These are phyloP conservation scores for Colletotrichum viniferum DNA, from an alignment of 2,329 filamentous ascomycete genomes.

Conservation along the genomic window DNA sequence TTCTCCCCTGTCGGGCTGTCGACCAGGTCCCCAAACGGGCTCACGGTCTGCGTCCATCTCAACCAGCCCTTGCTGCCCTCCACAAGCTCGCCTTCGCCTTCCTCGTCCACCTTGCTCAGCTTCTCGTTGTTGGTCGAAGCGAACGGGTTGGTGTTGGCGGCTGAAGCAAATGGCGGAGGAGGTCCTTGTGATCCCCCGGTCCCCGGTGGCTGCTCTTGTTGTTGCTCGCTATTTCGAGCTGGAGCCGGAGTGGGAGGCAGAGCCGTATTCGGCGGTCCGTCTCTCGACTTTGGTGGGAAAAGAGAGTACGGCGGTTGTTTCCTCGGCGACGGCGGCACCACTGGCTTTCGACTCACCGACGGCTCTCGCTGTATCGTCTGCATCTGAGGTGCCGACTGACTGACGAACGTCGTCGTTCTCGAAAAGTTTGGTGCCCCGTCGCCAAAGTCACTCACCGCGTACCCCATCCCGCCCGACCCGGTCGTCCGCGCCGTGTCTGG, in stretches of 20 bases:
- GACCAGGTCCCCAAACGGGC: conserved; percentile 36
- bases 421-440: conserved; percentile 13
- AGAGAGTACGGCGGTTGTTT: conserved; percentile 2
- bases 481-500: conserved; percentile 21
- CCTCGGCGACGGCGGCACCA: conserved; percentile 5
- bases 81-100: conserved; percentile 13
- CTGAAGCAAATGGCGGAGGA: not conserved
- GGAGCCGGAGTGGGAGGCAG: not conserved
- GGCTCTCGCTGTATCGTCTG: not conserved
- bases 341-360: not conserved
- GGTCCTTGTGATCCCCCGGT: not conserved
- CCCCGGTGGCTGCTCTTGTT: not conserved
- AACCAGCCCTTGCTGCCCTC: conserved; percentile 32
- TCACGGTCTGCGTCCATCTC: conserved; percentile 32
- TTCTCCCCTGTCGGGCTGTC: conserved; percentile 11
- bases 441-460: conserved; percentile 1
- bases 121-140: not conserved
- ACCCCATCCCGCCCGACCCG: not conserved
- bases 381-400: not conserved
- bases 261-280: not conserved
- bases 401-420: not conserved
- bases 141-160: not conserved
- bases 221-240: not conserved
- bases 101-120: conserved; percentile 11
- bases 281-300: conserved; percentile 5